A percentile compares a stretch with the other conserved stretches of the same genome.
phyloP scores from a whole-genome alignment of 148 eudicot genomes.

The Oxyria digyna region DNA sequence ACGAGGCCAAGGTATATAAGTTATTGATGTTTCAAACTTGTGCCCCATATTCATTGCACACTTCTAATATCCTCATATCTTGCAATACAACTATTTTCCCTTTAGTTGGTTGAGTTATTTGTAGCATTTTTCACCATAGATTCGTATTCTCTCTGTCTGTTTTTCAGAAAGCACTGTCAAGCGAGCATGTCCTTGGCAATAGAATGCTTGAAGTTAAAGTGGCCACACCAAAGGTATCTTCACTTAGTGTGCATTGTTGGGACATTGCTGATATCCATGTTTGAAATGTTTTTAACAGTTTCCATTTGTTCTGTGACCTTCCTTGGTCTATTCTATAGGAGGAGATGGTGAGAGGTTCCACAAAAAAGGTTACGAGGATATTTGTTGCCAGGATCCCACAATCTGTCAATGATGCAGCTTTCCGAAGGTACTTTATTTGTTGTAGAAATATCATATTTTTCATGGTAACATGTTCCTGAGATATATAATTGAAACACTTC shows the following conservation, averaged over 20 bases:
- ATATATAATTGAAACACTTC: not conserved
- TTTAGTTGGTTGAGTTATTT: not conserved
- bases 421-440: slow-evolving; percentile 45
- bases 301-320: not conserved
- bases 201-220: slow-evolving; percentile 67
- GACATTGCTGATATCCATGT: not conserved
- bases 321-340: slow-evolving; percentile 28
- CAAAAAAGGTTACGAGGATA: slow-evolving; percentile 91
- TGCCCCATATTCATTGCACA: not conserved
- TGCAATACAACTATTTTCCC: not conserved
- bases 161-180: slow-evolving; percentile 50
- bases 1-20: slow-evolving; percentile 78
- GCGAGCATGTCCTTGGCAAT: slow-evolving; percentile 71
- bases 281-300: not conserved
- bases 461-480: not conserved
- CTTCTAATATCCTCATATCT: not conserved
- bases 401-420: slow-evolving; percentile 63
- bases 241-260: not conserved
- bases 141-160: slow-evolving; percentile 4
- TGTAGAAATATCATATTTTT: not conserved
- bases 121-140: not conserved
- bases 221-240: slow-evolving; percentile 45
- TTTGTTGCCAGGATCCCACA: slow-evolving; percentile 93
- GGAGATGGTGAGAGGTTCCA: slow-evolving; percentile 68
- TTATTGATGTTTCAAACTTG: not conserved